Evolutionary conservation across 495 filamentous ascomycete species (phyloP), one percentile per base, ranked within the genome.

Genomic region (Penicillium crystallinum): DNA sequence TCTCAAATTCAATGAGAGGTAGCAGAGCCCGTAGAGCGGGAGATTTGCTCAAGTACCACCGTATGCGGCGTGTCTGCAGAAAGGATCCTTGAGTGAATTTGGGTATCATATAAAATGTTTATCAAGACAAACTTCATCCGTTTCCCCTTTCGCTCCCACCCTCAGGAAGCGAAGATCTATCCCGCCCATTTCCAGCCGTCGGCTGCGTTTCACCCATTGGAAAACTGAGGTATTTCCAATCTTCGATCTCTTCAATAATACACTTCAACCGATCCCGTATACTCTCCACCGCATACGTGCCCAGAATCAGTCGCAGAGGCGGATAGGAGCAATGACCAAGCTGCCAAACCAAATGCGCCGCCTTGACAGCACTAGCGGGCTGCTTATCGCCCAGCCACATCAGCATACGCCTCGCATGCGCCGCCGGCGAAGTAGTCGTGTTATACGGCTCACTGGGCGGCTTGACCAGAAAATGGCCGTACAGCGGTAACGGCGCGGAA

Each of bases 321-420:
- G 93, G 93, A 62, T 90, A 95, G 14, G 79, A 82, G 69, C 93
- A 97, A 71, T 97, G 93, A 0, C 85, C 93, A 34, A 97, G 73
- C 76, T 97, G 90, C 93, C 93, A 97, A 7, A 97, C 86, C 54
- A 97, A 73, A 76, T 97, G 89, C n/a, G 91, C 91, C 50, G 90
- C 90, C 69, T 93, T 93, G 42, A 96, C 86, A 9, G 90, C 90
- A 58, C 88, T 95, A 8, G 89, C 92, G 3, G 92, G 93, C 69
- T 97, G 91, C 50, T 87, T 82, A 51, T 96, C 89, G 17, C 87
- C 87, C 2, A 97, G 73, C 93, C 93, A 97, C 69, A 93, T 88
- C n/a, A 97, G 79, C 83, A 97, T 92, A 15, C 93, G 78, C 58
- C 88, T 87, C 10, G 92, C 90, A 70, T 98, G 93, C 21, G 90